Evolutionary conservation across 2,329 filamentous ascomycete genomes (phyloP), one percentile per base, ranked within the genome.

Genomic region (Pseudocercospora pini-densiflorae): DNA sequence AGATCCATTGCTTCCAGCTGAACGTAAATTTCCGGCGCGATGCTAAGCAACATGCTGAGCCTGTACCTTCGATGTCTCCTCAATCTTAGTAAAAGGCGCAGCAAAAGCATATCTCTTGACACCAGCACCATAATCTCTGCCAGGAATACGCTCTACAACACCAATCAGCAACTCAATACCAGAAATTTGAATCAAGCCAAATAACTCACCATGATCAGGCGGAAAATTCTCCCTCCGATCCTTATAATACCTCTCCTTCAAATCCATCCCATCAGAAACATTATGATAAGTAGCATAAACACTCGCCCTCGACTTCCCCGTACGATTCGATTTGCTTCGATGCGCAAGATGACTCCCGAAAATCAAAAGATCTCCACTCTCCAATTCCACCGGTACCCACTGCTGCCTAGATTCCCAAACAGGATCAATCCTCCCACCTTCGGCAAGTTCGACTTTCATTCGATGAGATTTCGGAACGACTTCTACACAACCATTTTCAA

Each of bases 221-320:
- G 80, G 80, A 72, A 79, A 82, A 16, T 80, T 74, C 65, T 78
- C 78, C 33, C 75, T 71, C 14, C 81, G 74, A 69, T 82, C 79
- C 9, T 68, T 70, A 70, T 82, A 83, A 69, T 82, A 83, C 58
- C 76, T 72, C 64, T 79, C 77, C 66, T 80, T 79, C n/a, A 82
- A 69, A 66, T 81, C 76, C 1, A 31, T 47, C 16, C 81, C 81
- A 61, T 82, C 81, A 0, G 68, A 67, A 5, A 73, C 73, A 57
- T 74, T 77, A 63, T 82, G 80, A 68, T 82, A 82, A 0, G 81
- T 82, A 2, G 80, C 79, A 66, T 82, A 82, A 24, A 82, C 75
- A 7, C 79, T 80, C 49, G 75, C 75, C 1, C 81, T 75, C 53
- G 79, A 73, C 60, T 74, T 74, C 1, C 54, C 65, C 60, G 79